Percentiles rank a stretch among this genome's conserved stretches.
Conservation (phyloP, 257 asterid species). For the Solanum habrochaites region DNA sequence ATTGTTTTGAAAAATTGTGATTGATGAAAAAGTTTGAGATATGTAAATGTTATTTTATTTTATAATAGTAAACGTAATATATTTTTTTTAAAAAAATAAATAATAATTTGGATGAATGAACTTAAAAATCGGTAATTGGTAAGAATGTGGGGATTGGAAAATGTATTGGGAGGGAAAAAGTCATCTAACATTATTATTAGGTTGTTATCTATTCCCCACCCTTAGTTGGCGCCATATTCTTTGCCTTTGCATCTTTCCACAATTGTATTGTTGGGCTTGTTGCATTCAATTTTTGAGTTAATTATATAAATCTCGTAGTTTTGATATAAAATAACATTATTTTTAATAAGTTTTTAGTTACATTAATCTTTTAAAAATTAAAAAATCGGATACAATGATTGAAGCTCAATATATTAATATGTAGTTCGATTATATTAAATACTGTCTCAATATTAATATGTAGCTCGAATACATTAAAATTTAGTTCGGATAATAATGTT, state of each 20-base stretch:
- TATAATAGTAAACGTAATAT: neutral
- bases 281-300: no score
- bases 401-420: no score
- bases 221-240: neutral
- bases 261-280: neutral
- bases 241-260: slow-evolving; percentile 5
- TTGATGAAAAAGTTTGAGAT: neutral
- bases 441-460: no score
- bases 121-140: slow-evolving; percentile 3
- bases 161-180: neutral
- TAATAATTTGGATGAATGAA: neutral
- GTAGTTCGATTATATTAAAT: no score
- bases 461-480: no score
- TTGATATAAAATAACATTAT: no score
- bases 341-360: no score
- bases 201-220: neutral
- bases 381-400: no score
- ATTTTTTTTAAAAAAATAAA: neutral
- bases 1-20: neutral
- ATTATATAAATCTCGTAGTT: no score
- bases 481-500: no score
- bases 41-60: neutral
- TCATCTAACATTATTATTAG: neutral
- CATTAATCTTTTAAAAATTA: no score
- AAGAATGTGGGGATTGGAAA: neutral